Evolutionary conservation across 2,329 filamentous ascomycete species (phyloP).

Genomic region (Neofusicoccum sp.): DNA sequence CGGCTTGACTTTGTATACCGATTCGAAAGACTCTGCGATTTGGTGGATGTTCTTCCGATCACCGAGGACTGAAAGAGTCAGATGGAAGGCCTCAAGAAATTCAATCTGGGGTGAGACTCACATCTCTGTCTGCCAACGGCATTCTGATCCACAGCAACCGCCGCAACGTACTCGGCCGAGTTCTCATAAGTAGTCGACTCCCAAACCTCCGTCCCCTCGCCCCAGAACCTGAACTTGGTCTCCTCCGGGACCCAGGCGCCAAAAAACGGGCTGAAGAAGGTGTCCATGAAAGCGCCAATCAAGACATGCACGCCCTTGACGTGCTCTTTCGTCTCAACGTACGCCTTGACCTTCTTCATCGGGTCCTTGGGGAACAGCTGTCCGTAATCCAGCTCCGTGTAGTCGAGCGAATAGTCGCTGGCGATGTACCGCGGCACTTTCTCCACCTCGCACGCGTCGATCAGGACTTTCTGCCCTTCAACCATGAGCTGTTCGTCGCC

Average conservation of each 20-base stretch:
- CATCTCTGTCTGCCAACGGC: constrained; percentile 28
- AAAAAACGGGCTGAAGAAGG: constrained; percentile 33
- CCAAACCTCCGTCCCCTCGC: constrained; percentile 40
- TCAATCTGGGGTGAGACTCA: constrained; percentile 21
- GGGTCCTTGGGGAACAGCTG: constrained; percentile 44
- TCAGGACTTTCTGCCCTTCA: constrained; percentile 45
- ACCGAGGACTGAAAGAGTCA: constrained; percentile 37
- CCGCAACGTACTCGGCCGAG: constrained; percentile 42
- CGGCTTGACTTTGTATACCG: constrained; percentile 29
- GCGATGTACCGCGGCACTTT: constrained; percentile 45
- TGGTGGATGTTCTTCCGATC: constrained; percentile 31
- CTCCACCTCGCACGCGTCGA: constrained; percentile 43
- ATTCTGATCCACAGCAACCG: constrained; percentile 30
- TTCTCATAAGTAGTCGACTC: constrained; percentile 44
- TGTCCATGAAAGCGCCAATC: constrained; percentile 44
- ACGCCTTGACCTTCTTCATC: constrained; percentile 44
- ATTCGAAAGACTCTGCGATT: constrained; percentile 30
- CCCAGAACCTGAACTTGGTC: constrained; percentile 38
- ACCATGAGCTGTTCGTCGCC: constrained; percentile 44
- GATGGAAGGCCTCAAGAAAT: neutral
- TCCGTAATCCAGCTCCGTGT: constrained; percentile 41
- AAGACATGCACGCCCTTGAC: constrained; percentile 46
- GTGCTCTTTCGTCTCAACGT: constrained; percentile 40
- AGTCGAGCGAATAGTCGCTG: constrained; percentile 47
- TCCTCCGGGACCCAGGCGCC: constrained; percentile 28